phyloP scores from a whole-genome alignment of 495 filamentous ascomycete species.

The Echria macrotheca region DNA sequence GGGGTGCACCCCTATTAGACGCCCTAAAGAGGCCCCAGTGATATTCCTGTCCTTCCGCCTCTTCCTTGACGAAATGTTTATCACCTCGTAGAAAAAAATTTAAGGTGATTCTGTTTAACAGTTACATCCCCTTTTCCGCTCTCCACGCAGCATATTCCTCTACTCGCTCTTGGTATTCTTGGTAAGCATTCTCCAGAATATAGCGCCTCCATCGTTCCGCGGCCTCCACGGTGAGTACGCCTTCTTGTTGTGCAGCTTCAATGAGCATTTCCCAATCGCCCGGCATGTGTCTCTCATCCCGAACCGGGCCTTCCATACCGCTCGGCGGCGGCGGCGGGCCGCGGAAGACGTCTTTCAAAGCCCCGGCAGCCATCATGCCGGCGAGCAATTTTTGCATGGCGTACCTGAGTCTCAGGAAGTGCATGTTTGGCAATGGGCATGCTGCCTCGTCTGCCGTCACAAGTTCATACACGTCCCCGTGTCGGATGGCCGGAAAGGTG shows the following conservation, averaged over 20 bases:
- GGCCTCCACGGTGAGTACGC: constrained; percentile 11
- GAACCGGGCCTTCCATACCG: constrained; percentile 8
- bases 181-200: constrained; percentile 9
- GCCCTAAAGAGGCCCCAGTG: no score
- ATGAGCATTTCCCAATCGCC: constrained; percentile 11
- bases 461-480: background rate
- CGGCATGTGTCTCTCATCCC: constrained; percentile 5
- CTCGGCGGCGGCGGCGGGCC: constrained; percentile 8
- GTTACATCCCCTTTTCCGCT: constrained; percentile 3
- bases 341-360: constrained; percentile 9
- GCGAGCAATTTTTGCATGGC: background rate
- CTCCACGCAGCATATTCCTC: constrained; percentile 1
- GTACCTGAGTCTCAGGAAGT: background rate
- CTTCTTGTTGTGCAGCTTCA: constrained; percentile 6
- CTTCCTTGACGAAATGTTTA: no score
- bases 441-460: background rate
- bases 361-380: constrained; percentile 4
- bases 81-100: no score
- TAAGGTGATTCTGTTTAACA: no score
- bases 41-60: no score
- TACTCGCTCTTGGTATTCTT: background rate
- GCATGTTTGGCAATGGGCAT: background rate
- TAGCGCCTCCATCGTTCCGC: constrained; percentile 9
- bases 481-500: background rate
- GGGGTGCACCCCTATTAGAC: no score